These are phyloP conservation scores for Neonectria punicea DNA, from an alignment of 2,329 filamentous ascomycete genomes.

Conservation along the genomic window DNA sequence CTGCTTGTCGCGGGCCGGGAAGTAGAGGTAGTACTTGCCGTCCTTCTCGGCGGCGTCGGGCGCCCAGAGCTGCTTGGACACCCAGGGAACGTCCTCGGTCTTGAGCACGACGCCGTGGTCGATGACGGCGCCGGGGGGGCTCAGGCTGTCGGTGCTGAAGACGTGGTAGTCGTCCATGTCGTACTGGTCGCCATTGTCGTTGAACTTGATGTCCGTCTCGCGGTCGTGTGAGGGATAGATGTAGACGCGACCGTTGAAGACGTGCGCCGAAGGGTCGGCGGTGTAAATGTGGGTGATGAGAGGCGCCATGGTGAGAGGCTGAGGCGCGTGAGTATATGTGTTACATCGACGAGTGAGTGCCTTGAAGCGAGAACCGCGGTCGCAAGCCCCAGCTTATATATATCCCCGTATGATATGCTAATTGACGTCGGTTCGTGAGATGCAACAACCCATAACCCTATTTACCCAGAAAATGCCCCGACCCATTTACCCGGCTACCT, in stretches of 20 bases:
- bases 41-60: slow-evolving; percentile 77
- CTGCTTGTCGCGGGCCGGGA: slow-evolving; percentile 77
- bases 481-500: slow-evolving; percentile 38
- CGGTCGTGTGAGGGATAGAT: slow-evolving; percentile 86
- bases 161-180: slow-evolving; percentile 89
- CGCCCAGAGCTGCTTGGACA: slow-evolving; percentile 82
- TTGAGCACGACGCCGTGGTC: slow-evolving; percentile 79
- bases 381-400: slow-evolving; percentile 18
- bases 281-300: slow-evolving; percentile 82
- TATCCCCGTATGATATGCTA: slow-evolving; percentile 15
- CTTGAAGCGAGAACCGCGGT: not conserved
- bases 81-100: slow-evolving; percentile 77
- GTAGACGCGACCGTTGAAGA: slow-evolving; percentile 80
- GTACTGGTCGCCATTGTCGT: slow-evolving; percentile 88
- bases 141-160: slow-evolving; percentile 66
- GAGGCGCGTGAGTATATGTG: not conserved
- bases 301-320: slow-evolving; percentile 55
- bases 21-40: slow-evolving; percentile 79
- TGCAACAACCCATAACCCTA: slow-evolving; percentile 9
- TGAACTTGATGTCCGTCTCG: slow-evolving; percentile 78
- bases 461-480: slow-evolving; percentile 38
- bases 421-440: slow-evolving; percentile 7
- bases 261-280: slow-evolving; percentile 82
- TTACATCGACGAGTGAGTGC: not conserved
- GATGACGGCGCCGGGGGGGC: slow-evolving; percentile 67